phyloP scores from a whole-genome alignment of 2,329 filamentous ascomycete genomes.

The Pestalotiopsis sp. region DNA sequence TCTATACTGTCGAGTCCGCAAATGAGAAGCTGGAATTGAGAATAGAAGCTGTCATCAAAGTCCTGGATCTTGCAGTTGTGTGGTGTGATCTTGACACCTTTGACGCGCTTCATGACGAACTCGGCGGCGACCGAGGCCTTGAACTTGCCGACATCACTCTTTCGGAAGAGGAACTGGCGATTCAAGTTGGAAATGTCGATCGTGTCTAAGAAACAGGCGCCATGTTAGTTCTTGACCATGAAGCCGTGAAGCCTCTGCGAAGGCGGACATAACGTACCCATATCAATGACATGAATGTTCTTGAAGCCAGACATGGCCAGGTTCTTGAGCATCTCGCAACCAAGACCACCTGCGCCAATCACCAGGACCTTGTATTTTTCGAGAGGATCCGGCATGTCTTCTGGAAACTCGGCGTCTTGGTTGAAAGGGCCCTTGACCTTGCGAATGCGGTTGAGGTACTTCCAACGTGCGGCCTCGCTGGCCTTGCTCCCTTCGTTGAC shows the following conservation, averaged over 20 bases:
- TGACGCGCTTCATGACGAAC: constrained; percentile 88
- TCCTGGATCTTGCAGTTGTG: constrained; percentile 97
- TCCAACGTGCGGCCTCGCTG: constrained; percentile 55
- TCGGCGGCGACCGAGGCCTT: constrained; percentile 92
- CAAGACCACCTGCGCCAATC: constrained; percentile 90
- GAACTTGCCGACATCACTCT: constrained; percentile 86
- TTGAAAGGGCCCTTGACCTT: constrained; percentile 80
- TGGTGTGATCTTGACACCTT: constrained; percentile 88
- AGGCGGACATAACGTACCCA: constrained; percentile 60
- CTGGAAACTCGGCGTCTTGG: constrained; percentile 60
- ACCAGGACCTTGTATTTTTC: constrained; percentile 74
- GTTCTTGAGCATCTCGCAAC: constrained; percentile 96
- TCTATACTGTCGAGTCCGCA: constrained; percentile 97
- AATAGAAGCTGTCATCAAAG: constrained; percentile 94
- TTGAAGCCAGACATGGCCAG: constrained; percentile 94
- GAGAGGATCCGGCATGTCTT: constrained; percentile 58
- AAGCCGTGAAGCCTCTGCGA: neutral
- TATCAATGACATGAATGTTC: constrained; percentile 98
- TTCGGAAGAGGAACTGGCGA: constrained; percentile 93
- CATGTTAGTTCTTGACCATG: neutral
- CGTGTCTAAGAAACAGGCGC: constrained; percentile 64
- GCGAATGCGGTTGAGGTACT: constrained; percentile 81
- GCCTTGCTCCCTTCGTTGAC: constrained; percentile 14
- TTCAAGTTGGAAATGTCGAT: constrained; percentile 99
- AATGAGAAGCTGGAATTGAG: constrained; percentile 92